Base-by-base conservation (phyloP, 768 basidiomycete genomes). In the Mycena vulgaris region DNA sequence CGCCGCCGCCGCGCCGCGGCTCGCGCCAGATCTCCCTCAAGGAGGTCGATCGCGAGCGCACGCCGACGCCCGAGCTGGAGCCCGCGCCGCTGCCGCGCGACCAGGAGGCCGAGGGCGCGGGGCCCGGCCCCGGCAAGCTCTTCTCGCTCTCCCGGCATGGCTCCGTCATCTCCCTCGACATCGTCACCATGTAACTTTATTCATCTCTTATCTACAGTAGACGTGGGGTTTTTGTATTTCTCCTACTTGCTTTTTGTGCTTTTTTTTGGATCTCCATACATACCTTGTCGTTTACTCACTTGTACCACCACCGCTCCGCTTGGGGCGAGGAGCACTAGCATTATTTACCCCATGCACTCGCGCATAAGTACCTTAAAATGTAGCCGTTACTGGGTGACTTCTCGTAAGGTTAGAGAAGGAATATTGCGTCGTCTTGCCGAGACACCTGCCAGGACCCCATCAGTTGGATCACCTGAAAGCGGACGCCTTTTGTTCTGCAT, bases 1-100 rank as follows among this genome's bases (percentile, higher is more conserved):
- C 92, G 8, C 91, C 91, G 7, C 90, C 91, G 1, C 92, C 91
- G 28, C 88, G 92, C 42, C 85, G 88, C 33, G 84, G 86, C 42
- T 91, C 89, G 27, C 87, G 84, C 68, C 85, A 87, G 64, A 79
- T 87, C 61, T 75, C 82, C 10, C 60, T 77, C 28, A 56, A 71
- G 56, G 71, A 74, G 13, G 33, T 57, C 31, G 67, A 65, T 39
- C 68, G 64, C 19, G 61, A 23, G 63, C 68, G 68, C 8, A 63
- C 64, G 7, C 66, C 81, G 17, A 83, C 83, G 39, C 75, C 76
- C 37, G 82, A 83, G 40, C 57, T 72, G 28, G 42, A 45, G 42
- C 77, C 61, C 28, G 25, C 47, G 23, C 55, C 61, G 53, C 63
- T 61, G 19, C 60, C 60, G 62, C 71, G 40, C 64, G 69, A 74